Evolutionary conservation across 768 basidiomycete species (phyloP).

Genomic region (Cystofilobasidium capitatum): DNA sequence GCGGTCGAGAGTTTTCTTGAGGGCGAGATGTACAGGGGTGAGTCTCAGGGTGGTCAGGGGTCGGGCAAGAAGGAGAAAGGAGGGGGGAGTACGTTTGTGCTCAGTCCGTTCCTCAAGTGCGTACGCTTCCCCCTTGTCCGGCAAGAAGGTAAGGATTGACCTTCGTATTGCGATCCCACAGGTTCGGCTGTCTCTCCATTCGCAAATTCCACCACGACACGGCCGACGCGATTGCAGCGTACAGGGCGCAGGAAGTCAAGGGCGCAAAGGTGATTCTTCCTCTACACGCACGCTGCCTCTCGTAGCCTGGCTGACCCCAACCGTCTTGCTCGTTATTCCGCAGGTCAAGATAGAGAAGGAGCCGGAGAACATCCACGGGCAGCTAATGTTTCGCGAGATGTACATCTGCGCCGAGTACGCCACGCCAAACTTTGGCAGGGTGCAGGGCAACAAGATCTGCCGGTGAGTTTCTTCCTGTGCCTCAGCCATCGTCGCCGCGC

Average conservation of each 20-base stretch:
- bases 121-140: background rate
- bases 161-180: constrained; percentile 37
- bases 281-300: background rate
- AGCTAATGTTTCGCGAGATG: constrained; percentile 40
- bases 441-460: constrained; percentile 38
- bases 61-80: background rate
- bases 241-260: constrained; percentile 11
- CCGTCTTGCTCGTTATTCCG: background rate
- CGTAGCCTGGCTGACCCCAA: background rate
- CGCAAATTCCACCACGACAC: constrained; percentile 40
- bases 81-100: constrained; percentile 10
- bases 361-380: constrained; percentile 38
- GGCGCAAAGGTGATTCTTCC: background rate
- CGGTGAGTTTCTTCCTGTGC: constrained; percentile 28
- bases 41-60: background rate
- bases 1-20: constrained; percentile 29
- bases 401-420: constrained; percentile 39
- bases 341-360: constrained; percentile 29
- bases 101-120: constrained; percentile 27
- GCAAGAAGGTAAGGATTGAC: constrained; percentile 30
- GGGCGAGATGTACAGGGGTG: constrained; percentile 6
- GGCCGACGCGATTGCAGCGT: constrained; percentile 33
- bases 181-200: constrained; percentile 41
- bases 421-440: constrained; percentile 37
- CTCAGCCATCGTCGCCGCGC: background rate